Evolutionary conservation across 495 filamentous ascomycete species (phyloP), one percentile per base, ranked within the genome.

Genomic region (Parmelia sp.): DNA sequence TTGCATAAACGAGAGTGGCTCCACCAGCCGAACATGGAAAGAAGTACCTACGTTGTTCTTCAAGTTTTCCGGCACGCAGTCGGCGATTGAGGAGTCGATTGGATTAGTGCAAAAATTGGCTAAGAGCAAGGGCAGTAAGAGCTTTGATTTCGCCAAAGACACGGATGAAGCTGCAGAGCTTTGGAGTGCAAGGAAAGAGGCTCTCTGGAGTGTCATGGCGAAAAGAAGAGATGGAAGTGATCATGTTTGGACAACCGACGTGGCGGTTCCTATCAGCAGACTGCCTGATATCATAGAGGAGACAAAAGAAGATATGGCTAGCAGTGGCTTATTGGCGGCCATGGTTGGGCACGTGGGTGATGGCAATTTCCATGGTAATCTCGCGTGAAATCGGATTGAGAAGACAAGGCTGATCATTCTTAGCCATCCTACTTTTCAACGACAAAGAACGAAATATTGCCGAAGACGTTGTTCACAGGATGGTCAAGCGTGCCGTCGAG

Each of bases 291-390:
- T 92, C 59, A 90, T 93, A 58, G 90, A 91, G 69, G 80, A 86
- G 76, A 91, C 90, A 5, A 90, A 92, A 74, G 77, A 78, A 58
- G 87, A 92, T 68, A 81, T 93, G 64, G 78, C 75, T 69, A 79
- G 75, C 69, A 83, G 81, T 60, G 90, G 89, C 23, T 71, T 92
- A 65, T 80, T 85, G 29, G 88, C 83, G 39, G 81, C 84, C 23
- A 92, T 92, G 72, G 88, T 93, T 15, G 90, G 89, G 10, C 89
- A 92, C 72, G 90, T 91, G 14, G 89, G 89, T 0, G 89, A 92
- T 74, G 89, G 89, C 12, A 94, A 94, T 71, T 93, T 94, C 65
- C 90, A 94, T 67, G 79, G 84, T 86, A 71, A 70, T 80, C 74
- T 21, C 61, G 36, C 10, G 29, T 11, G 21, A 42, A 35, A 21